phyloP scores from a whole-genome alignment of 2,329 filamentous ascomycete species.

The Coniella vitis region DNA sequence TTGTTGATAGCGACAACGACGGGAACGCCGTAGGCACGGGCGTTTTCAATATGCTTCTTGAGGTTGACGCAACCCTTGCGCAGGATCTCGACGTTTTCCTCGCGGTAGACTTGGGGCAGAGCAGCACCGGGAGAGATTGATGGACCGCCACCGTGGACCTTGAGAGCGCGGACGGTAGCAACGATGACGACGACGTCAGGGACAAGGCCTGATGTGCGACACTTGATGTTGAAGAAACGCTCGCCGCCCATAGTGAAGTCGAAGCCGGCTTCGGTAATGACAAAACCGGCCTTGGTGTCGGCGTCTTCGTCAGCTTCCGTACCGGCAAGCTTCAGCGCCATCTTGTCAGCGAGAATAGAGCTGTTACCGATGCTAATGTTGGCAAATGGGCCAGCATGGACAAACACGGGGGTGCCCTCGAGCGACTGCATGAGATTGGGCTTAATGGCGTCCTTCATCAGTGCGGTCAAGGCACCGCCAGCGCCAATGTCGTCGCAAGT shows the following conservation, averaged over 20 bases:
- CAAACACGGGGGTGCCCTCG: constrained; percentile 94
- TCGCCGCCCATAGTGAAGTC: constrained; percentile 99
- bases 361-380: constrained; percentile 98
- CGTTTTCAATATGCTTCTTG: constrained; percentile 90
- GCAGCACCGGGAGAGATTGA: constrained; percentile 81
- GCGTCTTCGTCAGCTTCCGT: constrained; percentile 89
- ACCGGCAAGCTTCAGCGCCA: constrained; percentile 91
- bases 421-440: constrained; percentile 98
- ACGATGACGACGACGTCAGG: constrained; percentile 94
- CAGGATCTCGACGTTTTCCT: constrained; percentile 89
- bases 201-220: constrained; percentile 83
- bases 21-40: constrained; percentile 80
- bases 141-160: constrained; percentile 95
- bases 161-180: constrained; percentile 88
- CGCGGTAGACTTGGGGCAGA: constrained; percentile 80
- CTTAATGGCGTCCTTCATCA: constrained; percentile 96
- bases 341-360: constrained; percentile 88
- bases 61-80: constrained; percentile 89
- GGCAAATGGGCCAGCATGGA: constrained; percentile 94
- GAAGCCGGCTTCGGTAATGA: constrained; percentile 94
- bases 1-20: constrained; percentile 97
- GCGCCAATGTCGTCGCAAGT: constrained; percentile 94
- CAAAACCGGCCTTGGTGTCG: constrained; percentile 76
- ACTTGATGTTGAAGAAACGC: constrained; percentile 99
- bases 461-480: constrained; percentile 82